These are phyloP conservation scores for Lignosus rhinocerotis DNA, from an alignment of 1,284 basidiomycete genomes.

Conservation along the genomic window DNA sequence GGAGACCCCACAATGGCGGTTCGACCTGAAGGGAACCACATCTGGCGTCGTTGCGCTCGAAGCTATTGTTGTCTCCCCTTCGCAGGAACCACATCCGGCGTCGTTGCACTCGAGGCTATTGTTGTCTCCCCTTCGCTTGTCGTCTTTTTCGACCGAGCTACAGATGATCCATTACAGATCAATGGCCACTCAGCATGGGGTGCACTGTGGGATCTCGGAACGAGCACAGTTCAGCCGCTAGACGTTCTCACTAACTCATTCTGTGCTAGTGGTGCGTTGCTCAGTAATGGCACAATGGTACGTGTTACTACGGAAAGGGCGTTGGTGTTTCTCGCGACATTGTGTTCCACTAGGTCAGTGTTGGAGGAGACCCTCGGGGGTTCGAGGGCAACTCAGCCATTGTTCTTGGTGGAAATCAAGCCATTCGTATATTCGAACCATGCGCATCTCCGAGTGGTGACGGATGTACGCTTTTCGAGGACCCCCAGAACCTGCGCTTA, in stretches of 20 bases:
- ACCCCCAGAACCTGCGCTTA: slow-evolving; percentile 39
- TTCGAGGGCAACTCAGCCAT: slow-evolving; percentile 42
- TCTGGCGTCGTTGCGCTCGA: slow-evolving; percentile 49
- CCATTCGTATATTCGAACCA: slow-evolving; percentile 39
- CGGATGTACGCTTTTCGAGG: slow-evolving; percentile 41
- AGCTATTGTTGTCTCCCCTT: no score
- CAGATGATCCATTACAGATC: slow-evolving; percentile 45
- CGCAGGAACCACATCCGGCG: slow-evolving; percentile 44
- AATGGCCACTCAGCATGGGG: slow-evolving; percentile 49
- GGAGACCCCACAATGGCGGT: slow-evolving; percentile 23
- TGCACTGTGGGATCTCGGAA: slow-evolving; percentile 19
- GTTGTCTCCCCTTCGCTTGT: slow-evolving; percentile 48
- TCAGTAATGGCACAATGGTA: slow-evolving; percentile 51
- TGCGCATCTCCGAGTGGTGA: slow-evolving; percentile 37
- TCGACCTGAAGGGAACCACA: slow-evolving; percentile 35
- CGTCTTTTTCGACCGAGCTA: slow-evolving; percentile 46
- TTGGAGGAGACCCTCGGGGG: slow-evolving; percentile 44
- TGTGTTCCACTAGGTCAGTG: slow-evolving; percentile 38
- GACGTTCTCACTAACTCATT: slow-evolving; percentile 49
- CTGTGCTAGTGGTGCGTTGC: slow-evolving; percentile 53
- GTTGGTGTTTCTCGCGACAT: not conserved
- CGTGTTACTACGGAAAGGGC: not conserved
- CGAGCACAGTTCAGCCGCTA: slow-evolving; percentile 41
- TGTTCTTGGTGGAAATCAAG: slow-evolving; percentile 28
- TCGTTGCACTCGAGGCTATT: slow-evolving; percentile 47